phyloP scores from a whole-genome alignment of 352 stramenopile genomes.

The Hyaloperonospora arabidopsidis region DNA sequence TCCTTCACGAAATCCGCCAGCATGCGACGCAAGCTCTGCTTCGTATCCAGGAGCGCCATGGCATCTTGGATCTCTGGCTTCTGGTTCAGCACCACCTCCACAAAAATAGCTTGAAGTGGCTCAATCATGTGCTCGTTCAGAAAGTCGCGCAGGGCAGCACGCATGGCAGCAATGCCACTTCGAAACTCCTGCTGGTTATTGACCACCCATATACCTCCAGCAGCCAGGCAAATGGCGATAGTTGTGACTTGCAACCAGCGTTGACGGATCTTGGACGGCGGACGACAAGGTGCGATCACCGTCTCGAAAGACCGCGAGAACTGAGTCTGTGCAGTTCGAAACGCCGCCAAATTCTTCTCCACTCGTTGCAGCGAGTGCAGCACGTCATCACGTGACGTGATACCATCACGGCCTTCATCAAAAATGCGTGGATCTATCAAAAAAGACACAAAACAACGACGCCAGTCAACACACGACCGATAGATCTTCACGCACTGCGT shows the following conservation, averaged over 20 bases:
- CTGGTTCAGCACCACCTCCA: slow-evolving; percentile 75
- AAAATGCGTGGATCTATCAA: slow-evolving; percentile 20
- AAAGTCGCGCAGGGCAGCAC: slow-evolving; percentile 49
- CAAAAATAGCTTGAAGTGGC: slow-evolving; percentile 67
- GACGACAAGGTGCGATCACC: slow-evolving; percentile 51
- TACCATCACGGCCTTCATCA: slow-evolving; percentile 7
- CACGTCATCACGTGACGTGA: slow-evolving; percentile 28
- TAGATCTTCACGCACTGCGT: not conserved
- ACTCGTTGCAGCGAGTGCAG: slow-evolving; percentile 38
- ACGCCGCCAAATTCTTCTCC: slow-evolving; percentile 42
- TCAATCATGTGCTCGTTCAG: slow-evolving; percentile 76
- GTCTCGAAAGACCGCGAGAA: slow-evolving; percentile 44
- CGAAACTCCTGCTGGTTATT: slow-evolving; percentile 65
- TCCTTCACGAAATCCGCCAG: slow-evolving; percentile 71
- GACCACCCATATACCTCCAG: slow-evolving; percentile 49
- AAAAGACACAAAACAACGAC: not conserved
- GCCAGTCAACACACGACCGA: not conserved
- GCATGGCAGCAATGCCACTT: slow-evolving; percentile 35
- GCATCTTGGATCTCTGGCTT: slow-evolving; percentile 80
- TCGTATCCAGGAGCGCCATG: slow-evolving; percentile 64
- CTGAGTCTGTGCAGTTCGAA: slow-evolving; percentile 36
- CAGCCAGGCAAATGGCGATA: slow-evolving; percentile 43
- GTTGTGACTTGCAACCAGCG: slow-evolving; percentile 63
- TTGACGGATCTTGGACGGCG: slow-evolving; percentile 63
- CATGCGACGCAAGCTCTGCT: slow-evolving; percentile 78